A percentile compares a stretch with the other conserved stretches of the same genome.
Evolutionary conservation across 139 green algal genomes (phyloP).

Genomic region (Parachlorella kessleri): DNA sequence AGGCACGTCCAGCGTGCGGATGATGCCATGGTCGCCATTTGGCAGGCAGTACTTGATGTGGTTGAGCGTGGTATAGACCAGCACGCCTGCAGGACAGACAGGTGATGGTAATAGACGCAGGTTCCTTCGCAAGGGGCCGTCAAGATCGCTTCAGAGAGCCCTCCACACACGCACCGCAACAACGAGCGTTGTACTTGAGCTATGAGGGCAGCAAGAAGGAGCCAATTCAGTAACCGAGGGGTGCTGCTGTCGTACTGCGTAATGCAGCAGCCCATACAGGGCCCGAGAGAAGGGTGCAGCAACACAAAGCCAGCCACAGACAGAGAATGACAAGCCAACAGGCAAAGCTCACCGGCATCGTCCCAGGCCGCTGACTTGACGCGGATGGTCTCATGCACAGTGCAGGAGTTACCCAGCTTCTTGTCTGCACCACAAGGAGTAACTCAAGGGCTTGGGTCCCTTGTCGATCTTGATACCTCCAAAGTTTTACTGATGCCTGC

Average conservation of each 20-base stretch:
- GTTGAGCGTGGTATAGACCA: conserved; percentile 99
- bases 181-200: too few species aligned
- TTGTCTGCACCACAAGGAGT: conserved; percentile 87
- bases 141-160: not conserved
- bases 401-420: conserved; percentile 85
- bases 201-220: too few species aligned
- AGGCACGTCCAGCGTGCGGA: conserved; percentile 95
- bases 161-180: not conserved
- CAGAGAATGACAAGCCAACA: too few species aligned
- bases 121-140: not conserved
- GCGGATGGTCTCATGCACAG: conserved; percentile 98
- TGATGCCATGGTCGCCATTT: conserved; percentile 97
- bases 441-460: too few species aligned
- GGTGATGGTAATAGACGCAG: not conserved
- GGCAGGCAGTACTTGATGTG: conserved; percentile 99
- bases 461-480: too few species aligned
- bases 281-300: too few species aligned
- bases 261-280: too few species aligned
- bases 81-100: conserved; percentile 65
- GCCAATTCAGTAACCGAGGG: too few species aligned
- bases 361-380: conserved; percentile 97
- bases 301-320: too few species aligned
- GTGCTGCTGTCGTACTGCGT: too few species aligned
- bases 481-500: too few species aligned
- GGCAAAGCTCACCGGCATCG: conserved; percentile 66